Evolutionary conservation across 306 rosid genomes (phyloP), one percentile per base, ranked within the genome.

Genomic region (Acacia confusa): DNA sequence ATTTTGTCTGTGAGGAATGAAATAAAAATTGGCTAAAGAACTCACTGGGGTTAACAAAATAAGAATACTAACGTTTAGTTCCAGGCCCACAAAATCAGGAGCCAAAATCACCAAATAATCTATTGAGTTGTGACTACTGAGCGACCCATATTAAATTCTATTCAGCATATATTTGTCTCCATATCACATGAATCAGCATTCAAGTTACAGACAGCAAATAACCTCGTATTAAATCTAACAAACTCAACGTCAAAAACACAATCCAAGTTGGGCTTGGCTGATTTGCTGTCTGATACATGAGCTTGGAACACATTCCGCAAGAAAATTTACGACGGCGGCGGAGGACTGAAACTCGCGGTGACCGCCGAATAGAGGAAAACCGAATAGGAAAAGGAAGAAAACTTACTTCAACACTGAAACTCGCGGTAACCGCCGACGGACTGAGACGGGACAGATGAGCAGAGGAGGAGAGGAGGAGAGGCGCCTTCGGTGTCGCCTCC

Each of bases 221-320:
- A 30, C 32, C 32, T 30, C 0, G 32, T 30, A 66, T 34, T 79
- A 68, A 27, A 84, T 81, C 78, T 78, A 68, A 67, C 71, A 83
- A 82, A 72, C 19, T 70, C 69, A 55, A n/a, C 84, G 80, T 32
- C 65, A 34, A 78, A 78, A 48, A 48, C 75, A 76, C 61, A 58
- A 43, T 67, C 45, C 10, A 79, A 61, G 82, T 72, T 63, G 24
- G 73, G 58, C 68, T 82, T 75, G 4, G 70, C 79, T 45, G 60
- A 79, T 70, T 60, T 44, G 17, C 22, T 58, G 74, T 45, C 57
- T 41, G 53, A 76, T 36, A 48, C 65, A 80, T 72, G 76, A 40
- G 44, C 82, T 48, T 72, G 44, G 36, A 78, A 50, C 77, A 72
- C 60, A 79, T 69, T 68, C 40, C 76, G 79, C 48, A 48, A 50